phyloP scores from a whole-genome alignment of 805 yeast species.

The Myxozyma nipponensis region DNA sequence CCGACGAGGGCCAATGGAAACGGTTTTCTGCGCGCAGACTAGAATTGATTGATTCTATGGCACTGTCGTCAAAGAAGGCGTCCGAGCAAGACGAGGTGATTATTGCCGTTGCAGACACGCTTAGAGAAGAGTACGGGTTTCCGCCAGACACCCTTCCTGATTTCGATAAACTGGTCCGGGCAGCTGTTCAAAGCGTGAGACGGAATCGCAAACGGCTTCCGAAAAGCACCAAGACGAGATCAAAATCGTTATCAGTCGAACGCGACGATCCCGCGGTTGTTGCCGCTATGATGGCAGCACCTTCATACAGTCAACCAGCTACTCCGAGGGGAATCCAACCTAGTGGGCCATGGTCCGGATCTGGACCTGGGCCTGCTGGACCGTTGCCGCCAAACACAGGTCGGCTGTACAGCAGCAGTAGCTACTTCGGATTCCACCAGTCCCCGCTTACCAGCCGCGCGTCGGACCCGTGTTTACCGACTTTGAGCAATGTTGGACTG shows the following conservation, averaged over 20 bases:
- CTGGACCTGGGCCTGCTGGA: not conserved
- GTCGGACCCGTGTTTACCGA: not conserved
- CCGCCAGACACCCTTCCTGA: conserved; percentile 57
- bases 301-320: not conserved
- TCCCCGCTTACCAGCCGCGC: not conserved
- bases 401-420: not conserved
- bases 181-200: conserved; percentile 90
- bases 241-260: conserved; percentile 15
- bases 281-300: not conserved
- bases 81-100: conserved; percentile 88
- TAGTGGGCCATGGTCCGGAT: not conserved
- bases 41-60: conserved; percentile 76
- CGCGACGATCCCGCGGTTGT: conserved; percentile 2
- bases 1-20: conserved; percentile 83
- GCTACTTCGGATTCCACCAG: conserved; percentile 1
- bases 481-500: not conserved
- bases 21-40: conserved; percentile 84
- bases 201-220: conserved; percentile 73
- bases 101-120: conserved; percentile 66
- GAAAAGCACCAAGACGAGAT: conserved; percentile 34
- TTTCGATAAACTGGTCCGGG: conserved; percentile 84
- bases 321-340: conserved; percentile 2
- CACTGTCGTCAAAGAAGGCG: conserved; percentile 68
- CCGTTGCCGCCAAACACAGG: not conserved
- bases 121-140: conserved; percentile 75